Evolutionary conservation across 768 basidiomycete genomes (phyloP).

Genomic region (Boletus patriciae): DNA sequence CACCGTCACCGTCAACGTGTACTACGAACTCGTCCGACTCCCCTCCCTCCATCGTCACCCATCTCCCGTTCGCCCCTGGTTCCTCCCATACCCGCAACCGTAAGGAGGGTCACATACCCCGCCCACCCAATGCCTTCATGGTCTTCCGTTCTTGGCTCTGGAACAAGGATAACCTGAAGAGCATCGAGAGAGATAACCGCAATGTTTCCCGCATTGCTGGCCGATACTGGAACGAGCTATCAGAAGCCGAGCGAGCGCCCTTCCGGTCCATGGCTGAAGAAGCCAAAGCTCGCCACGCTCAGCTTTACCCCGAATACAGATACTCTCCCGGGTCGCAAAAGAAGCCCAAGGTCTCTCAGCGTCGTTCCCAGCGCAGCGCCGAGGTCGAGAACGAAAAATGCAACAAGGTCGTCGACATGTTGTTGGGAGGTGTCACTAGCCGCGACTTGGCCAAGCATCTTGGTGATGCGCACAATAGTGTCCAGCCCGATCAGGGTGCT

Average conservation of each 20-base stretch:
- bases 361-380: conserved; percentile 34
- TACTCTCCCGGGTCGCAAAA: conserved; percentile 50
- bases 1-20: conserved; percentile 20
- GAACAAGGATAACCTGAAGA: conserved; percentile 47
- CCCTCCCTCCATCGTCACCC: conserved; percentile 22
- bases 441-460: conserved; percentile 29
- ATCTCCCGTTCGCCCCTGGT: conserved; percentile 30
- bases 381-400: conserved; percentile 41
- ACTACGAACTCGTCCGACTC: conserved; percentile 18
- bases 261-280: conserved; percentile 50
- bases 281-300: conserved; percentile 47
- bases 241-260: conserved; percentile 43
- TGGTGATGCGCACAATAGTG: conserved; percentile 4
- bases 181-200: conserved; percentile 67
- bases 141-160: conserved; percentile 73
- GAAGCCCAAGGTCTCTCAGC: conserved; percentile 30
- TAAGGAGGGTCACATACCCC: conserved; percentile 56
- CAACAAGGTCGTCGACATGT: conserved; percentile 37
- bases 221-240: conserved; percentile 61
- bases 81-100: conserved; percentile 44
- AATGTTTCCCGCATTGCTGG: conserved; percentile 71
- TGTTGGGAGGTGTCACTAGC: conserved; percentile 36
- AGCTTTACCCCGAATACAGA: conserved; percentile 59
- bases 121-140: conserved; percentile 87
- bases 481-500: not conserved